phyloP scores from a whole-genome alignment of 148 eudicot genomes.

The Spergularia bocconei region DNA sequence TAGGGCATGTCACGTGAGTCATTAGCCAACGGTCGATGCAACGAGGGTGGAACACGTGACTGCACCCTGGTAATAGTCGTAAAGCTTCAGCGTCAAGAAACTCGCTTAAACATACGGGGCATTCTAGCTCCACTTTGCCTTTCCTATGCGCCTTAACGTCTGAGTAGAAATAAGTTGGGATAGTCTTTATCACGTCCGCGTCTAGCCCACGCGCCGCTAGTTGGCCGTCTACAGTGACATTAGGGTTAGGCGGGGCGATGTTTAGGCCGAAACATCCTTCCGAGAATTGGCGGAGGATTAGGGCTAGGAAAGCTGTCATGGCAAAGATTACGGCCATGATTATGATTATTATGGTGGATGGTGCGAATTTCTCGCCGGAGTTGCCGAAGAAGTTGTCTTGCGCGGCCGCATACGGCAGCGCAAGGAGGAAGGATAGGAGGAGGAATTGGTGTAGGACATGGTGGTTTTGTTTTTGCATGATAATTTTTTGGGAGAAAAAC shows the following conservation, averaged over 20 bases:
- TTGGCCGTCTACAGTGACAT: slow-evolving; percentile 16
- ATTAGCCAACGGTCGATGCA: slow-evolving; percentile 51
- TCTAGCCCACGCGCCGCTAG: slow-evolving; percentile 30
- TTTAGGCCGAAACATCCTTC: slow-evolving; percentile 33
- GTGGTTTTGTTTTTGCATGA: slow-evolving; percentile 7
- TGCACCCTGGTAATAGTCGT: slow-evolving; percentile 52
- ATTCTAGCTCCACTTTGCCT: slow-evolving; percentile 43
- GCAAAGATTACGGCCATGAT: slow-evolving; percentile 30
- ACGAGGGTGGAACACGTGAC: slow-evolving; percentile 54
- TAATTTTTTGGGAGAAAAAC: not conserved
- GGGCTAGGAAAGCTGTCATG: slow-evolving; percentile 34
- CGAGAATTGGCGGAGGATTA: slow-evolving; percentile 36
- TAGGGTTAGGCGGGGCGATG: slow-evolving; percentile 8
- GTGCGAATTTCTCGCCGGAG: slow-evolving; percentile 22
- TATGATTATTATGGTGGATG: slow-evolving; percentile 34
- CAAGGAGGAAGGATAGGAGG: slow-evolving; percentile 8
- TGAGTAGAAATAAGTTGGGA: slow-evolving; percentile 50
- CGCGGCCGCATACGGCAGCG: slow-evolving; percentile 5
- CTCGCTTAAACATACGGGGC: slow-evolving; percentile 55
- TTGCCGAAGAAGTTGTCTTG: slow-evolving; percentile 27
- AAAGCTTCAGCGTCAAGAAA: slow-evolving; percentile 50
- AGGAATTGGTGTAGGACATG: not conserved
- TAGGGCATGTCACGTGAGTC: slow-evolving; percentile 48
- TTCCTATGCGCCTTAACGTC: slow-evolving; percentile 50
- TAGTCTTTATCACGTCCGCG: slow-evolving; percentile 30